Conservation (phyloP, 2,329 filamentous ascomycete species). For the Chalaropsis ovoidea region DNA sequence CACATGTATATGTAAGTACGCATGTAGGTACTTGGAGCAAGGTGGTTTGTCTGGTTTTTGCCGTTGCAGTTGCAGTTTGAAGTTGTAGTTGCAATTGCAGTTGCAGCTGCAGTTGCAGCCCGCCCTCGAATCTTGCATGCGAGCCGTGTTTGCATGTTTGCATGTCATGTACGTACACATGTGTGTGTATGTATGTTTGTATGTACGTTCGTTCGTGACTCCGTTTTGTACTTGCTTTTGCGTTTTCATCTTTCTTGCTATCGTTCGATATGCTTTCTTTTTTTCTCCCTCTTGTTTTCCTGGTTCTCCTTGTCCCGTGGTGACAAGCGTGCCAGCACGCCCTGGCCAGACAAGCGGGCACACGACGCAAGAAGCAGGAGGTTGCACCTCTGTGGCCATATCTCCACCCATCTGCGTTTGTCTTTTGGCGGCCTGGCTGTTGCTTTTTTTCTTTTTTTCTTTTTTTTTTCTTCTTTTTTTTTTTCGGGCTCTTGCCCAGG, state of each 20-base stretch:
- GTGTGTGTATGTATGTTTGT: too few species aligned
- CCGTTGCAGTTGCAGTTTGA: not conserved
- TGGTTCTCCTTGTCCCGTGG: too few species aligned
- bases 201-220: not conserved
- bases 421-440: not conserved
- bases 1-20: too few species aligned
- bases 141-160: too few species aligned
- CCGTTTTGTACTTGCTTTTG: conserved; percentile 1
- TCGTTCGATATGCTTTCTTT: conserved; percentile 4
- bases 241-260: not conserved
- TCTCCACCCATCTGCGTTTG: conserved; percentile 2
- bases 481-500: not conserved
- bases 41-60: not conserved
- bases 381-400: not conserved
- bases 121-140: too few species aligned
- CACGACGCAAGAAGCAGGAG: not conserved
- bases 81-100: not conserved
- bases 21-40: too few species aligned
- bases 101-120: not conserved
- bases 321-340: too few species aligned
- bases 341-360: not conserved
- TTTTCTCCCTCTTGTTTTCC: not conserved
- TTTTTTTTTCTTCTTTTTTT: not conserved
- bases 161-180: too few species aligned
- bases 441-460: not conserved